Conservation (phyloP, 2,329 filamentous ascomycete species). For the Huntiella decipiens region DNA sequence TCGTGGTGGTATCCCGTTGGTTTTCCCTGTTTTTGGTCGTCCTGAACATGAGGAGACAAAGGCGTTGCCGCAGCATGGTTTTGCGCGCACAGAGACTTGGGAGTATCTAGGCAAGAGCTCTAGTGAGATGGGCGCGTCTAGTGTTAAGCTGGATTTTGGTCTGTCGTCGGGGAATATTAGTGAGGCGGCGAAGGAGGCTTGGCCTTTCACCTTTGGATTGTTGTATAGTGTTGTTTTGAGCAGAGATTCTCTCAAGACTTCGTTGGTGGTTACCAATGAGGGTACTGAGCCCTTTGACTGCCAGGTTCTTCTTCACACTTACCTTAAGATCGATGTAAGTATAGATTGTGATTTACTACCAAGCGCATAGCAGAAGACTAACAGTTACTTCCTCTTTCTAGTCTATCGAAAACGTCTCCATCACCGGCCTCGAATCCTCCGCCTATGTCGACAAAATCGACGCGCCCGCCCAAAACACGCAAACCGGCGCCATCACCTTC, state of each 20-base stretch:
- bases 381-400: constrained; percentile 19
- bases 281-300: constrained; percentile 70
- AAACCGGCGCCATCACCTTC: constrained; percentile 47
- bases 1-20: constrained; percentile 75
- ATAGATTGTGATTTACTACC: too few species aligned
- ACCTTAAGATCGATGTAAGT: constrained; percentile 60
- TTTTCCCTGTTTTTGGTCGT: constrained; percentile 86
- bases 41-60: constrained; percentile 60
- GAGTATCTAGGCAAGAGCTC: constrained; percentile 78
- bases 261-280: constrained; percentile 76
- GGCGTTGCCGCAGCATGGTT: constrained; percentile 77
- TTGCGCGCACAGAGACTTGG: constrained; percentile 79
- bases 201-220: constrained; percentile 75
- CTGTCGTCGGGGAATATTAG: constrained; percentile 56
- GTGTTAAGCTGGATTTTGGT: constrained; percentile 90
- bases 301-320: constrained; percentile 81
- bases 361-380: neutral
- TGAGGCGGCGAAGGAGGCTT: constrained; percentile 48
- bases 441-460: constrained; percentile 74
- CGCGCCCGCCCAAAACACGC: constrained; percentile 42
- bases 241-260: constrained; percentile 56
- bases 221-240: constrained; percentile 84
- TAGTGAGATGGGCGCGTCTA: constrained; percentile 28
- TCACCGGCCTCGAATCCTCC: constrained; percentile 59
- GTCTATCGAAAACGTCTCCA: constrained; percentile 57